Evolutionary conservation across 257 asterid genomes (phyloP).

Genomic region (Oldenlandia corymbosa): DNA sequence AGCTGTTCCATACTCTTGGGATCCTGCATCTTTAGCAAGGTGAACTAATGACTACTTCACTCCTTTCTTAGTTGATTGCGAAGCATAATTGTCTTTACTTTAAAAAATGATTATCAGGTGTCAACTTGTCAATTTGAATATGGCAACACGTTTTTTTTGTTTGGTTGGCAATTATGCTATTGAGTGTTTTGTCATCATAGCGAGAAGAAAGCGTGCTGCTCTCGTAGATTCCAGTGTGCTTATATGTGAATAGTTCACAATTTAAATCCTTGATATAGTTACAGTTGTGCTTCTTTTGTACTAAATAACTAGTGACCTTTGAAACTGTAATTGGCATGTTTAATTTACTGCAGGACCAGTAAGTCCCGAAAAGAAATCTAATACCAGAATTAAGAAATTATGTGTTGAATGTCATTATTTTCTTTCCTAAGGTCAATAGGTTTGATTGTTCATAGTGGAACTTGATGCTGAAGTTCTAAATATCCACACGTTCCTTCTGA

Average conservation of each 20-base stretch:
- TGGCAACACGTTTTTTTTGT: constrained; percentile 2
- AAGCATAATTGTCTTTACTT: neutral
- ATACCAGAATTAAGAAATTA: neutral
- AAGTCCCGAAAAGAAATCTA: neutral
- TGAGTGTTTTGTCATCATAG: neutral
- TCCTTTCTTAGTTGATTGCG: neutral
- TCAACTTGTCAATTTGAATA: neutral
- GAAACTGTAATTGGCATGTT: neutral
- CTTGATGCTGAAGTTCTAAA: neutral
- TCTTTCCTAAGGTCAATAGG: no score
- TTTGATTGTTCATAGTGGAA: neutral
- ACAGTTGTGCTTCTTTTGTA: neutral
- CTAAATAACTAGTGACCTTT: neutral
- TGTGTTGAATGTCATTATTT: no score
- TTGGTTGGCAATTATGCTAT: neutral
- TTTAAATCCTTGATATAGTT: neutral
- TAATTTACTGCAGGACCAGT: neutral
- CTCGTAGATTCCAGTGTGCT: neutral
- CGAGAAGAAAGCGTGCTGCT: neutral
- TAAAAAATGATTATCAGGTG: neutral
- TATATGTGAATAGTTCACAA: neutral
- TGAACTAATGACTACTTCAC: constrained; percentile 16
- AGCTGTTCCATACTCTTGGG: constrained; percentile 97
- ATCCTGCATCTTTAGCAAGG: constrained; percentile 95
- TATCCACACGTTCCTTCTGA: constrained; percentile 18